Evolutionary conservation across 345 rosid genomes (phyloP).

Genomic region (Salix udensis): DNA sequence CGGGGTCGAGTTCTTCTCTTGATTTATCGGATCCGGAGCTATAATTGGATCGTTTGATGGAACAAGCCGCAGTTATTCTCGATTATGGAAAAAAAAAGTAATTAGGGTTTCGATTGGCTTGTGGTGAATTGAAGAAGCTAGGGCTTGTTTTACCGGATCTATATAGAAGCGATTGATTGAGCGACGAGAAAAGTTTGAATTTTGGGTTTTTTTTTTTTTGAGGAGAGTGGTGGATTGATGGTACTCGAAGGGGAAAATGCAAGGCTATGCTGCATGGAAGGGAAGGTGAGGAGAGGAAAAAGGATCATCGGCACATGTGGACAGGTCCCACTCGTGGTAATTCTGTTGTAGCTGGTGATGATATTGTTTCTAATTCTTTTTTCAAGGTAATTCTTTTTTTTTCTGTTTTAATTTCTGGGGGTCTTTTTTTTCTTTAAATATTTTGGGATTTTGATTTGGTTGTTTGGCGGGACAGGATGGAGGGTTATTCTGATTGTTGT

Average conservation of each 20-base stretch:
- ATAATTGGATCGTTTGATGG: slow-evolving; percentile 27
- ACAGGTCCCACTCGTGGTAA: slow-evolving; percentile 24
- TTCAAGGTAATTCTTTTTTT: slow-evolving; percentile 44
- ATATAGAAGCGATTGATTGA: not conserved
- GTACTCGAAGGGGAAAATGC: slow-evolving; percentile 33
- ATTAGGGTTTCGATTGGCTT: slow-evolving; percentile 32
- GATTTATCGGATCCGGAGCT: slow-evolving; percentile 33
- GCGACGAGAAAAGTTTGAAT: not conserved
- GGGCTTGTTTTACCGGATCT: slow-evolving; percentile 5
- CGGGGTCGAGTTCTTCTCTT: not conserved
- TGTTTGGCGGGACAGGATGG: not conserved
- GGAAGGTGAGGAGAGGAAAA: slow-evolving; percentile 27
- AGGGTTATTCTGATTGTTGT: not conserved
- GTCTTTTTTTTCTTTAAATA: not conserved
- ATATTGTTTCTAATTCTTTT: slow-evolving; percentile 34
- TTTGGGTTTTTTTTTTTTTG: not conserved
- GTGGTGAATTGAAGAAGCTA: slow-evolving; percentile 23
- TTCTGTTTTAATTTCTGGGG: not conserved
- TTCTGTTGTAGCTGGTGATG: slow-evolving; percentile 14
- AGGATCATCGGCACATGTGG: slow-evolving; percentile 29
- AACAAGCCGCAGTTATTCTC: not conserved
- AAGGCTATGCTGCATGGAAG: slow-evolving; percentile 59
- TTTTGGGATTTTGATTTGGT: not conserved
- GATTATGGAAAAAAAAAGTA: slow-evolving; percentile 3
- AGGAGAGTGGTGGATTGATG: slow-evolving; percentile 26